Percentiles rank a stretch among this genome's conserved stretches.
These are phyloP conservation scores for Neofusicoccum sp. DNA, from an alignment of 2,329 filamentous ascomycete species.

Conservation along the genomic window DNA sequence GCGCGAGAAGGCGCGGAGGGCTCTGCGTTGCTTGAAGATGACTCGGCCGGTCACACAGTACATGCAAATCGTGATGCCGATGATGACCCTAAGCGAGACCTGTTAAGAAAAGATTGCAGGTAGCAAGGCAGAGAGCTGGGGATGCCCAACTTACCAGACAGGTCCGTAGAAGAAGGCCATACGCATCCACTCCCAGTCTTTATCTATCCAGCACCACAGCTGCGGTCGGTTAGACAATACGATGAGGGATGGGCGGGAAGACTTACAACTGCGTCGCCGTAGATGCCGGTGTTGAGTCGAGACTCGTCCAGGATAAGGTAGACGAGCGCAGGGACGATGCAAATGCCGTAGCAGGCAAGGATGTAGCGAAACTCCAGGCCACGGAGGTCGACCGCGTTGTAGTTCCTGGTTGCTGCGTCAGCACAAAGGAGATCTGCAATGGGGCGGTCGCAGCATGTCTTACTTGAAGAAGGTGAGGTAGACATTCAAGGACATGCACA, in stretches of 20 bases:
- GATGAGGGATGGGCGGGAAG: background rate
- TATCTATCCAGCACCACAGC: constrained; percentile 78
- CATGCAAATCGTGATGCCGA: no score
- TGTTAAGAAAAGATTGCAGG: background rate
- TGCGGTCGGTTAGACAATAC: constrained; percentile 23
- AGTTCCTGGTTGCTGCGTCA: constrained; percentile 47
- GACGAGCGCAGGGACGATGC: constrained; percentile 65
- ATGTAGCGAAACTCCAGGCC: constrained; percentile 71
- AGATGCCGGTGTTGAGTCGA: constrained; percentile 56
- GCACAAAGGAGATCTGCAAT: background rate
- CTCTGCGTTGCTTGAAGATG: constrained; percentile 65
- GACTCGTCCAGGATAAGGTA: constrained; percentile 63
- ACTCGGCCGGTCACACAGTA: constrained; percentile 65
- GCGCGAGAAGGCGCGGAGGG: constrained; percentile 38
- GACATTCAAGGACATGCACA: constrained; percentile 82
- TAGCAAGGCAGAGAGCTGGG: background rate
- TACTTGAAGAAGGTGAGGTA: constrained; percentile 72
- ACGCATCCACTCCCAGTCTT: constrained; percentile 67
- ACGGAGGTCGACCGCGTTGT: constrained; percentile 62
- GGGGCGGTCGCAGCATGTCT: background rate
- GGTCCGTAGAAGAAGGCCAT: constrained; percentile 73
- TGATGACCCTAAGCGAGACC: constrained; percentile 42
- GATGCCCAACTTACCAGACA: constrained; percentile 61
- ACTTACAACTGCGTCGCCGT: constrained; percentile 66
- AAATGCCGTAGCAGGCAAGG: constrained; percentile 68